Percentiles rank a stretch among this genome's conserved stretches.
phyloP scores from a whole-genome alignment of 164 flowering plant species.

The Stephania cephalantha region DNA sequence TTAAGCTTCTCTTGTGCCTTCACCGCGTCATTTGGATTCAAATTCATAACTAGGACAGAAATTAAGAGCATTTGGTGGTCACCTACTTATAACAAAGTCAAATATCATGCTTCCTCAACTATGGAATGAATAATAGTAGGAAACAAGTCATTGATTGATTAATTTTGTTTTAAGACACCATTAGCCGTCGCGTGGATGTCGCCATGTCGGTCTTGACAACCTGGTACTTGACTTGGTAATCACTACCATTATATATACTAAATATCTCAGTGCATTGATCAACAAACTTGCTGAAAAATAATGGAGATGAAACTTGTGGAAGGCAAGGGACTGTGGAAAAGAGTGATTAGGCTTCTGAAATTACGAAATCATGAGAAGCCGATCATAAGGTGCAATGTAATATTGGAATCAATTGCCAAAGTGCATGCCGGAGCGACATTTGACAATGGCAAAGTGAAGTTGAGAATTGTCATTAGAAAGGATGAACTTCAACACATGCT shows the following conservation, averaged over 20 bases:
- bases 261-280: not conserved
- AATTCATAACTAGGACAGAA: not conserved
- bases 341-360: not conserved
- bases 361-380: not conserved
- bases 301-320: not conserved
- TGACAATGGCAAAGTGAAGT: slow-evolving; percentile 26
- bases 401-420: slow-evolving; percentile 22
- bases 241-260: not conserved
- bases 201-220: not conserved
- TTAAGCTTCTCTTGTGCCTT: not conserved
- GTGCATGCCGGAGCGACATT: slow-evolving; percentile 16
- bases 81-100: not conserved
- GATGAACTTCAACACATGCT: slow-evolving; percentile 26
- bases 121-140: not conserved
- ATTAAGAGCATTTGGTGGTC: not conserved
- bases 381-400: slow-evolving; percentile 2
- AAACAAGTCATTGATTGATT: not conserved
- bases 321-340: not conserved
- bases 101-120: not conserved
- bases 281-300: not conserved
- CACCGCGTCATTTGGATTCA: not conserved
- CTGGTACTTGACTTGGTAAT: not conserved
- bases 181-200: not conserved
- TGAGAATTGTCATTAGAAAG: slow-evolving; percentile 37
- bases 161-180: not conserved